These are phyloP conservation scores for Metschnikowia hibisci DNA, from an alignment of 805 yeast genomes.

Conservation along the genomic window DNA sequence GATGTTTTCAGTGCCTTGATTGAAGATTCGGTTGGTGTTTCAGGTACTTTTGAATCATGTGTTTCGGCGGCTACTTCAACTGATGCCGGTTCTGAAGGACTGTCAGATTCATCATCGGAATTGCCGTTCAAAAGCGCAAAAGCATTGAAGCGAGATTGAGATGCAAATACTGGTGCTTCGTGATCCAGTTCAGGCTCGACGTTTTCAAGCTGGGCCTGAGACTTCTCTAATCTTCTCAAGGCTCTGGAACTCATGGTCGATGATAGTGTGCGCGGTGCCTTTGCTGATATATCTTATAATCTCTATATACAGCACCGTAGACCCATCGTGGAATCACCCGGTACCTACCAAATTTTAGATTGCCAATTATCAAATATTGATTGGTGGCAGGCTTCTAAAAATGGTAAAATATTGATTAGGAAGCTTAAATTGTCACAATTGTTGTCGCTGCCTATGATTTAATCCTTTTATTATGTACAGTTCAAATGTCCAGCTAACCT, in stretches of 20 bases:
- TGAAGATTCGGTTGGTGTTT: background rate
- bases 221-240: constrained; percentile 22
- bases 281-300: too few species aligned
- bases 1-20: constrained; percentile 7
- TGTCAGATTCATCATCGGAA: constrained; percentile 16
- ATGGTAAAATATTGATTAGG: too few species aligned
- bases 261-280: background rate
- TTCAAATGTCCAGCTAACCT: too few species aligned
- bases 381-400: too few species aligned
- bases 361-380: too few species aligned
- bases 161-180: constrained; percentile 8
- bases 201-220: constrained; percentile 16
- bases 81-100: constrained; percentile 5
- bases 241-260: constrained; percentile 27
- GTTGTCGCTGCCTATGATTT: too few species aligned
- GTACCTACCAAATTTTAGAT: too few species aligned
- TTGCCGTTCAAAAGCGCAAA: constrained; percentile 37
- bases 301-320: too few species aligned
- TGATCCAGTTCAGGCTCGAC: constrained; percentile 14
- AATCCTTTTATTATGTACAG: too few species aligned
- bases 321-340: too few species aligned
- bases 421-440: too few species aligned
- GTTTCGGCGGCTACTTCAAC: background rate
- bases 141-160: constrained; percentile 33
- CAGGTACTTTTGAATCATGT: background rate